Base-by-base conservation (phyloP, 192 early-diverging fungal species). In the Coemansia sp. region DNA sequence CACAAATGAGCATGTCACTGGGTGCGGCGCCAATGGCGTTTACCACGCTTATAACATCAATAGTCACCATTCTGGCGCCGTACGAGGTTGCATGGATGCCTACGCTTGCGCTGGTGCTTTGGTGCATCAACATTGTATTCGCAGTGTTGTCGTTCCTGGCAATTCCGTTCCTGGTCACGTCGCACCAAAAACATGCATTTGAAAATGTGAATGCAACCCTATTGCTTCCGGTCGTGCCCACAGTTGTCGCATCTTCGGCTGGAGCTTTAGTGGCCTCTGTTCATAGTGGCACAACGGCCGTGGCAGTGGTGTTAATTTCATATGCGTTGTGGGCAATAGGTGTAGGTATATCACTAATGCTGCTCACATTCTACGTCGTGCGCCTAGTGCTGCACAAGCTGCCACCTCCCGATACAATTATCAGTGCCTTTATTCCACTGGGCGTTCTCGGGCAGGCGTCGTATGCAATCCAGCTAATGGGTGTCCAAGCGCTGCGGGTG, bases 1-100 rank as follows among this genome's bases (percentile, higher is more conserved):
- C 85, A 20, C 72, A 77, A 37, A 65, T 75, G 41, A 74, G 78
- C 58, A 70, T 86, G 71, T 53, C 71, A 5, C 51, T 86, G 39
- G 85, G 85, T 45, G 65, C 82, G 0, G 69, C 82, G 10, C 85
- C 85, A 0, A 85, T 86, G 85, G 75, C 75, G 0, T 60, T 85
- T 32, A 63, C 68, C 37, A 83, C 82, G 8, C 47, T 86, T 20
- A 60, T 71, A 57, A 79, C 69, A 54, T 54, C 41, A 9, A 37
- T 75, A 0, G 57, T 75, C 0, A n/a, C 57, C 32, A 82, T 75
- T n/a, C 39, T 77, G 0, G 26, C 47, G 1, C 68, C 54, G 5
- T 67, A 71, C 10, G 54, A 61, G 39, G 29, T 55, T 7, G 11
- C 22, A 4, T 85, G 82, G 83, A 45, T 76, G 9, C 66, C 77